Evolutionary conservation across 139 green algal species (phyloP).

Genomic region (Asterochloris erici): DNA sequence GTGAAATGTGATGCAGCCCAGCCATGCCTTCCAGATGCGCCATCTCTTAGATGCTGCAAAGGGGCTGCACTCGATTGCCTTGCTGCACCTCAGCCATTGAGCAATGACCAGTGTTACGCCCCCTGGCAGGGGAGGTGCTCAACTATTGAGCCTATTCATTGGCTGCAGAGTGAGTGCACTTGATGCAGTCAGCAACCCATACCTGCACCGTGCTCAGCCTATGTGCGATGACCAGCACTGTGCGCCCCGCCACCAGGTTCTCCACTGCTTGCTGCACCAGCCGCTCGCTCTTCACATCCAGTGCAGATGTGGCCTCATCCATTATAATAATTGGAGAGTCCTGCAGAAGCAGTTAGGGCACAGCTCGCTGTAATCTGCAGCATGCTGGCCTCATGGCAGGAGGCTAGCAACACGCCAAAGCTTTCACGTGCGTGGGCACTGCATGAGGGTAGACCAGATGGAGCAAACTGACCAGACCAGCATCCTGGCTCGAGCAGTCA

Average conservation of each 20-base stretch:
- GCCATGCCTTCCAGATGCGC: too few species aligned
- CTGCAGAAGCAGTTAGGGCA: neutral
- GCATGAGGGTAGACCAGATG: neutral
- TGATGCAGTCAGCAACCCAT: neutral
- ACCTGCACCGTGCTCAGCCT: constrained; percentile 74
- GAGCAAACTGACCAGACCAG: neutral
- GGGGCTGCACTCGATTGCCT: too few species aligned
- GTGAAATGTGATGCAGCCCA: too few species aligned
- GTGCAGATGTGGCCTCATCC: constrained; percentile 56
- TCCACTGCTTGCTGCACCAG: constrained; percentile 56
- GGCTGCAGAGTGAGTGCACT: neutral
- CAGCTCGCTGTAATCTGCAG: neutral
- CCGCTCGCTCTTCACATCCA: constrained; percentile 51
- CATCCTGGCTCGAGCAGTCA: neutral
- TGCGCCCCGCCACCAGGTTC: constrained; percentile 41
- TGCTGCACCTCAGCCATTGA: too few species aligned
- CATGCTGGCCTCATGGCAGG: neutral
- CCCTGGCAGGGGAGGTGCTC: too few species aligned
- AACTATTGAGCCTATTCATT: too few species aligned
- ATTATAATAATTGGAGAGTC: constrained; percentile 63
- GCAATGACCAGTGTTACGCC: too few species aligned
- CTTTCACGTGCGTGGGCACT: neutral
- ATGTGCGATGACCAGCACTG: constrained; percentile 63
- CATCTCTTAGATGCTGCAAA: too few species aligned
- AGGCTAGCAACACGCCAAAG: neutral